Base-by-base conservation (phyloP, 164 flowering plant species). In the Sextonia rubra region DNA sequence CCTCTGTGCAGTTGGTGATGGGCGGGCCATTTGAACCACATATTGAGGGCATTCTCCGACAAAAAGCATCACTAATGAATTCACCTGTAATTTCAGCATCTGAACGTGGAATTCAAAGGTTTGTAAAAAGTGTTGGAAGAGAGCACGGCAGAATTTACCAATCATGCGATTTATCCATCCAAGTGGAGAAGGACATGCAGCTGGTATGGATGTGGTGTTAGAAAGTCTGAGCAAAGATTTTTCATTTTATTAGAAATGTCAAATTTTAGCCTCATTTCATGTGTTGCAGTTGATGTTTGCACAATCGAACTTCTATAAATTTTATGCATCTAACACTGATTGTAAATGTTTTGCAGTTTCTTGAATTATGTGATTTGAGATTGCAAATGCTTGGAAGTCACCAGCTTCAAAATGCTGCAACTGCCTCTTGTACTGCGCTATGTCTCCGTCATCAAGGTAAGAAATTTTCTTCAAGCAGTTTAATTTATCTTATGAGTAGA, bases 1-100 rank as follows among this genome's bases (percentile, higher is more conserved):
- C 17, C 20, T 29, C 74, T 37, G 77, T 79, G 68, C 87, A 96
- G 99, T 66, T 92, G 74, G 87, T 96, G 49, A 71, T 96, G 63
- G 98, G 98, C 44, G 99, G 99, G 2, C 97, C 97, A 48, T 96
- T 93, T 68, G 82, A 85, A 76, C 95, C 94, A 67, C 90, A 90
- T 22, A 85, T 96, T 76, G 97, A 93, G 80, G 23, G 49, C 30
- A 90, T 93, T 80, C 86, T 96, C 72, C 92, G 87, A 66, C 83
- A 84, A 32, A 89, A 84, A 80, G 99, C 99, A 52, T 76, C 81
- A 11, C 77, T 77, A 6, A 79, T 86, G 91, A 62, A 66, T 71
- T 88, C 98, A n/a, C 94, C 91, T 1, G 83, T 96, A 8, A 77
- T 88, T 64, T 89, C 86, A 29, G 91, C 92, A 69, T 87, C 83